These are phyloP conservation scores for Chaetomium fimeti DNA, from an alignment of 495 filamentous ascomycete genomes.

Conservation along the genomic window DNA sequence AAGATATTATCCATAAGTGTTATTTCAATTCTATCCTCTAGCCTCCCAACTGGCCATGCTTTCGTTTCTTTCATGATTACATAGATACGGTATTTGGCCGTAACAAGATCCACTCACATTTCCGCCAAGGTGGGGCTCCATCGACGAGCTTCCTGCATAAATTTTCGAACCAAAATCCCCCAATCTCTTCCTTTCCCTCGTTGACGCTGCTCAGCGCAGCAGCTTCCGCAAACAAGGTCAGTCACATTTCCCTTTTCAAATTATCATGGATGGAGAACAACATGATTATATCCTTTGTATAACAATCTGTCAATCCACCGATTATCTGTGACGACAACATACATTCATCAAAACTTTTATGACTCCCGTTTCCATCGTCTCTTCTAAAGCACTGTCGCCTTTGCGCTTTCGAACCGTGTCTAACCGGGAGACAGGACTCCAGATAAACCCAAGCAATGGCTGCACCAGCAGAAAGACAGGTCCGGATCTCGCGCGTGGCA, in stretches of 20 bases:
- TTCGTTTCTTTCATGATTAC: not conserved
- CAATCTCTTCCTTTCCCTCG: conserved; percentile 16
- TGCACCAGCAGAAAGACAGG: conserved; percentile 29
- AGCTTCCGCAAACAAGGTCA: conserved; percentile 30
- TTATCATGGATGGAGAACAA: conserved; percentile 4
- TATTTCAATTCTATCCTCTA: too few relatives aligned
- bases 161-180: conserved; percentile 16
- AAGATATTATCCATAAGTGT: too few relatives aligned
- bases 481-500: conserved; percentile 80
- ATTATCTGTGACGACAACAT: conserved; percentile 41
- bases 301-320: conserved; percentile 49
- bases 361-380: conserved; percentile 26
- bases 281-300: conserved; percentile 43
- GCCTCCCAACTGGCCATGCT: too few relatives aligned
- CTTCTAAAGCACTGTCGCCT: conserved; percentile 8
- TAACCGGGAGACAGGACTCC: conserved; percentile 24
- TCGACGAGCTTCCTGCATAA: conserved; percentile 24
- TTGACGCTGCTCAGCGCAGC: conserved; percentile 25
- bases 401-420: conserved; percentile 15
- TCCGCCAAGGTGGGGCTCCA: not conserved
- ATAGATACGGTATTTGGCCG: not conserved
- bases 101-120: not conserved
- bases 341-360: conserved; percentile 37
- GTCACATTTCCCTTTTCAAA: conserved; percentile 20
- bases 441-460: conserved; percentile 25